These are phyloP conservation scores for Sporothrix pallida DNA, from an alignment of 2,329 filamentous ascomycete species.

Conservation along the genomic window DNA sequence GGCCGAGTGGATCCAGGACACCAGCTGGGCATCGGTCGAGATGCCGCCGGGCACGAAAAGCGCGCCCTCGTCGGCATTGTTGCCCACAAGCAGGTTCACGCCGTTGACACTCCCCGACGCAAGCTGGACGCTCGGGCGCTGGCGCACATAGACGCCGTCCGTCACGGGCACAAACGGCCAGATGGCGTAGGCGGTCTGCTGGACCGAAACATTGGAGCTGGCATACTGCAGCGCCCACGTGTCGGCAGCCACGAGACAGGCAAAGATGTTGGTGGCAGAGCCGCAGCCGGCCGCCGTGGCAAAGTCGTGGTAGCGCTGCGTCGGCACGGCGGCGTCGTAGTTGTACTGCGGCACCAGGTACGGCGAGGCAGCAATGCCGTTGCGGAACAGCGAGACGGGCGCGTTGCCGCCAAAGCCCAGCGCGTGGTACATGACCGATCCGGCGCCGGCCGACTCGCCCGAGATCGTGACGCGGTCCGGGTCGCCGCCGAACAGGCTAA, in stretches of 20 bases:
- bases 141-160: constrained; percentile 44
- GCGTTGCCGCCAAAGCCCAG: constrained; percentile 48
- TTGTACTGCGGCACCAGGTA: constrained; percentile 57
- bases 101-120: constrained; percentile 44
- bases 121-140: constrained; percentile 44
- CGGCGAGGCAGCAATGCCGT: constrained; percentile 42
- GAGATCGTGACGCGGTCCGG: constrained; percentile 57
- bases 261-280: constrained; percentile 39
- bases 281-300: constrained; percentile 50
- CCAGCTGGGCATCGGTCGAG: constrained; percentile 49
- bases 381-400: constrained; percentile 37
- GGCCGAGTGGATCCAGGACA: constrained; percentile 47
- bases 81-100: constrained; percentile 39
- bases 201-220: constrained; percentile 38
- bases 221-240: constrained; percentile 41
- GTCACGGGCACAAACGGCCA: constrained; percentile 48
- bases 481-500: constrained; percentile 60
- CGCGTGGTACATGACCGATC: constrained; percentile 52
- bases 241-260: constrained; percentile 42
- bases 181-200: constrained; percentile 36
- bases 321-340: constrained; percentile 54
- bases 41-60: constrained; percentile 54
- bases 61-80: constrained; percentile 59
- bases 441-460: constrained; percentile 62
- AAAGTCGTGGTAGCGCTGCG: constrained; percentile 54